Evolutionary conservation across 1,284 basidiomycete species (phyloP).

Genomic region (Sanghuangporus weigelae): DNA sequence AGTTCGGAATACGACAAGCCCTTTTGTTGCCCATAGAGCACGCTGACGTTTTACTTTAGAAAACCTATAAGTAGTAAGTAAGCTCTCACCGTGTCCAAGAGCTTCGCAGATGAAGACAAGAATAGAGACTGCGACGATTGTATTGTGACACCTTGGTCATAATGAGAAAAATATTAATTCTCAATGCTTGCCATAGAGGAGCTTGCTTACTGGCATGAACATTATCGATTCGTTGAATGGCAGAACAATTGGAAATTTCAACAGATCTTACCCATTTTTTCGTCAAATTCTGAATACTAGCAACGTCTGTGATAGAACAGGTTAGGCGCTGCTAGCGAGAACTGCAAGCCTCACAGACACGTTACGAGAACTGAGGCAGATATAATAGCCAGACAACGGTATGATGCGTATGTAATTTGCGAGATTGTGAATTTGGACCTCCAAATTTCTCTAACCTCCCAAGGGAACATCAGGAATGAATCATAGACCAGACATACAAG

Average conservation of each 20-base stretch:
- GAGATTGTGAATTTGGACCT: not conserved
- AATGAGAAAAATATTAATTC: not conserved
- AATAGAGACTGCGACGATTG: not conserved
- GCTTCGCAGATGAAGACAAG: not conserved
- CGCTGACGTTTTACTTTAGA: not conserved
- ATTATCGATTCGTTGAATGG: not conserved
- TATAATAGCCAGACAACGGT: not conserved
- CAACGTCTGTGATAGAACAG: not conserved
- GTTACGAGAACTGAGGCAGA: not conserved
- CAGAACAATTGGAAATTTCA: not conserved
- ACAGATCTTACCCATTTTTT: not conserved
- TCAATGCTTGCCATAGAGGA: not conserved
- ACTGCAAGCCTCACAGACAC: not conserved
- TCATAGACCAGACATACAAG: not conserved
- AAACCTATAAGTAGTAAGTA: not conserved
- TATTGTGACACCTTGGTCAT: not conserved
- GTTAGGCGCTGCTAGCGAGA: not conserved
- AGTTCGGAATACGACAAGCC: not conserved
- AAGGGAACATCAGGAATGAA: not conserved
- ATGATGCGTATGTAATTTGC: not conserved
- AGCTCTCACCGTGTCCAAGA: not conserved
- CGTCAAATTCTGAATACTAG: not conserved
- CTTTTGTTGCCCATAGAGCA: not conserved
- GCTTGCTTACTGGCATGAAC: not conserved
- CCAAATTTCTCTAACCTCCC: not conserved